Evolutionary conservation across 2,329 filamentous ascomycete species (phyloP).

Genomic region (Cercospora sp.): DNA sequence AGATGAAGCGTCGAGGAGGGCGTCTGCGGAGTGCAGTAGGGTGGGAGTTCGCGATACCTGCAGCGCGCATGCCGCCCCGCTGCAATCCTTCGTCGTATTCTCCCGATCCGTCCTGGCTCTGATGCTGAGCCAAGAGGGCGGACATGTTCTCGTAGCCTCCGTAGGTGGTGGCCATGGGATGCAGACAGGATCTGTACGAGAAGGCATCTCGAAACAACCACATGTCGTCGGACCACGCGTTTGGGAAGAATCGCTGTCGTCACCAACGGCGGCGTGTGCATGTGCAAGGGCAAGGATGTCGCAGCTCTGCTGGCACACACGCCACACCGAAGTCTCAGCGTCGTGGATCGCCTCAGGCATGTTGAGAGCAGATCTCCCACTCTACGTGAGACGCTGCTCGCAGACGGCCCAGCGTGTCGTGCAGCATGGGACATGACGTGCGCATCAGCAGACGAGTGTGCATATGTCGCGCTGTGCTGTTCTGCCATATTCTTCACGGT

Average conservation of each 20-base stretch:
- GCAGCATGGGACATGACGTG: background rate
- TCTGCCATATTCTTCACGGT: background rate
- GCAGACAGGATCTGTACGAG: background rate
- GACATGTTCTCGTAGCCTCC: no score
- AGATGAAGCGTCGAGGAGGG: background rate
- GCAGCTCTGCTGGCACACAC: background rate
- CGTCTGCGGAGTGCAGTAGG: background rate
- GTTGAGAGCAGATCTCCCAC: background rate
- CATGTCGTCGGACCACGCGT: background rate
- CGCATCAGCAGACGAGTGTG: background rate
- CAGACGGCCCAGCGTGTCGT: background rate
- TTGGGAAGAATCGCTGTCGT: background rate
- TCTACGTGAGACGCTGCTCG: background rate
- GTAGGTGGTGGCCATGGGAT: background rate
- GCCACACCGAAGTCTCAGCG: background rate
- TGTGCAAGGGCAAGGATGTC: background rate
- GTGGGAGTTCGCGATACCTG: background rate
- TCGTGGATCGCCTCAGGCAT: conserved; percentile 1
- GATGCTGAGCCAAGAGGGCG: background rate
- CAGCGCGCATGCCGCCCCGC: background rate
- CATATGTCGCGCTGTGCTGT: background rate
- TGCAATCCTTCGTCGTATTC: background rate
- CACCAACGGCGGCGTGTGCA: background rate
- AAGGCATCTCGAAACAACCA: background rate
- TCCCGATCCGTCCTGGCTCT: background rate